phyloP scores from a whole-genome alignment of 306 rosid species.

The Trifolium fragiferum region DNA sequence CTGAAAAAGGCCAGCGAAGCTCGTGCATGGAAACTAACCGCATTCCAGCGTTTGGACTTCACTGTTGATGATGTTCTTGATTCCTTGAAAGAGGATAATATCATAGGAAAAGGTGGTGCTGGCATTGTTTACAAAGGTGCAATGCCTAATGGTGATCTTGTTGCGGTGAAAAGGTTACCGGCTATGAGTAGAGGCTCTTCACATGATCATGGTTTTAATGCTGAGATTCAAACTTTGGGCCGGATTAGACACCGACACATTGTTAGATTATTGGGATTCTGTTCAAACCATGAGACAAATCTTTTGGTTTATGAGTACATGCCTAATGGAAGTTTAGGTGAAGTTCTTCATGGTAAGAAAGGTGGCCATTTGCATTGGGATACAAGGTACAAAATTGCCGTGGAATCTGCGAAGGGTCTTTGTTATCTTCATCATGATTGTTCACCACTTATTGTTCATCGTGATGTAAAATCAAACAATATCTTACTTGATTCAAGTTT shows the following conservation, averaged over 20 bases:
- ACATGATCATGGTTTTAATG: slow-evolving; percentile 87
- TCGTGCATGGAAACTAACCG: slow-evolving; percentile 78
- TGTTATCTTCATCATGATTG: slow-evolving; percentile 89
- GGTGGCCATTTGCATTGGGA: slow-evolving; percentile 89
- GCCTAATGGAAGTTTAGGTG: slow-evolving; percentile 73
- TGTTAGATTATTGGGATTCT: slow-evolving; percentile 82
- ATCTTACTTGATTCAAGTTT: slow-evolving; percentile 53
- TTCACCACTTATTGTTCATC: slow-evolving; percentile 79
- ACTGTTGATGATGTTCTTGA: slow-evolving; percentile 75
- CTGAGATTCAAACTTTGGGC: slow-evolving; percentile 81
- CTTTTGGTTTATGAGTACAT: slow-evolving; percentile 74
- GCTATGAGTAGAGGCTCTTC: slow-evolving; percentile 94
- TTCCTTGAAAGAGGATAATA: slow-evolving; percentile 75
- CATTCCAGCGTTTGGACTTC: slow-evolving; percentile 78
- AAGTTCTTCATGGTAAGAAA: slow-evolving; percentile 79
- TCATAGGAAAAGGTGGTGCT: slow-evolving; percentile 90
- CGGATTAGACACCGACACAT: slow-evolving; percentile 81
- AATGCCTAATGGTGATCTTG: slow-evolving; percentile 68
- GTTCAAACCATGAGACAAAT: slow-evolving; percentile 84
- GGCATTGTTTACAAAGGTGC: slow-evolving; percentile 83
- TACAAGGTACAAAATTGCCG: slow-evolving; percentile 73
- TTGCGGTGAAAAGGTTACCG: slow-evolving; percentile 69
- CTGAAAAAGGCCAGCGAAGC: slow-evolving; percentile 77
- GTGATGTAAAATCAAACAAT: slow-evolving; percentile 58
- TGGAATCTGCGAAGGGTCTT: slow-evolving; percentile 82